phyloP scores from a whole-genome alignment of 2,329 filamentous ascomycete genomes.

The Colletotrichum eremochloae region DNA sequence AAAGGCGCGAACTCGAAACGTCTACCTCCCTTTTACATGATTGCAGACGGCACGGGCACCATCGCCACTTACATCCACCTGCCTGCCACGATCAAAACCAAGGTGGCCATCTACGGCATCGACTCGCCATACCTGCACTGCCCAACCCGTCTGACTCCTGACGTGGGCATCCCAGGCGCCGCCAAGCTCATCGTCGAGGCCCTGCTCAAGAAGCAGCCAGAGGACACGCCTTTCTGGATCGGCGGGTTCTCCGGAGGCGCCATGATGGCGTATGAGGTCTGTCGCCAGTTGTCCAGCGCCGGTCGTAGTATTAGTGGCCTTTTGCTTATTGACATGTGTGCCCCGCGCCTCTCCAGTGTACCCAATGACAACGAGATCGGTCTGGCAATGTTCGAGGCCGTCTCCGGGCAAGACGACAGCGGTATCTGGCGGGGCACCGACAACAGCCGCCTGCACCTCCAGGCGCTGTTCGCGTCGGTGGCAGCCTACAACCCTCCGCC shows the following conservation, averaged over 20 bases:
- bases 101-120: constrained; percentile 11
- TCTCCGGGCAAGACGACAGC: no score
- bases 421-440: no score
- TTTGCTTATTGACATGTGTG: constrained; percentile 16
- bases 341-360: not conserved
- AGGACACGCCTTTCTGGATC: not conserved
- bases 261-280: constrained; percentile 19
- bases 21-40: constrained; percentile 7
- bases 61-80: constrained; percentile 29
- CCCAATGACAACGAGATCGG: not conserved
- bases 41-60: constrained; percentile 19
- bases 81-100: not conserved
- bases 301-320: not conserved
- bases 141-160: not conserved
- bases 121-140: constrained; percentile 21
- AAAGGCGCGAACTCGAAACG: not conserved
- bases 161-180: constrained; percentile 6
- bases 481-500: no score
- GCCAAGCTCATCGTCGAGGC: constrained; percentile 23
- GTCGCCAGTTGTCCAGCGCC: constrained; percentile 5
- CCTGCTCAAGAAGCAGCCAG: not conserved
- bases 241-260: constrained; percentile 23
- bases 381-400: no score
- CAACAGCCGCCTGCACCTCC: no score
- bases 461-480: no score